Conservation (phyloP, 495 filamentous ascomycete species). For the Aspergillus nidulans region DNA sequence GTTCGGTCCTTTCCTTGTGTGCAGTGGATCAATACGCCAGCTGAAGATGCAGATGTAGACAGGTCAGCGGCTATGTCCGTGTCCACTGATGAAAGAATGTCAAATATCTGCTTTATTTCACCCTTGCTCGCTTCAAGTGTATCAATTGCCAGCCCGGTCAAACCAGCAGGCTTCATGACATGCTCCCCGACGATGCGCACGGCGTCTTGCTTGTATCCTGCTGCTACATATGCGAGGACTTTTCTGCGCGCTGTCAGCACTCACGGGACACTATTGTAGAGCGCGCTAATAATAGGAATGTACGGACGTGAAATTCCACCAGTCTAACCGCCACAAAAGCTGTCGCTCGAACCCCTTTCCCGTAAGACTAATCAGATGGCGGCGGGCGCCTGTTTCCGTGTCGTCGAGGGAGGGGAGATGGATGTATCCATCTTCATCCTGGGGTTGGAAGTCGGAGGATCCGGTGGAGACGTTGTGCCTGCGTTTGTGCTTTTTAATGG, state of each 20-base stretch:
- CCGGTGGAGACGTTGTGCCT: background rate
- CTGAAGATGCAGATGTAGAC: conserved; percentile 15
- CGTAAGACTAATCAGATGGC: conserved; percentile 64
- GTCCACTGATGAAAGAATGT: conserved; percentile 26
- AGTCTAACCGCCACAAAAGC: conserved; percentile 65
- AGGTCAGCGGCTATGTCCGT: conserved; percentile 13
- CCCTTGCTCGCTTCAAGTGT: conserved; percentile 57
- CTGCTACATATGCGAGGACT: conserved; percentile 52
- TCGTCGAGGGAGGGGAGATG: background rate
- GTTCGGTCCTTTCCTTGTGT: conserved; percentile 88
- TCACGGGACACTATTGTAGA: background rate
- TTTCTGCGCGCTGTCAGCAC: conserved; percentile 39
- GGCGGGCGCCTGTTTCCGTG: conserved; percentile 33
- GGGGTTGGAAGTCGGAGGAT: conserved; percentile 14
- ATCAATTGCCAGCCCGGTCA: conserved; percentile 56
- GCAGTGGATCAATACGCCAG: conserved; percentile 71
- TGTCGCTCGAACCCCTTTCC: conserved; percentile 64
- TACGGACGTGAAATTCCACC: conserved; percentile 62
- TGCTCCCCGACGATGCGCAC: conserved; percentile 61
- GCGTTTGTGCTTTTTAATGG: conserved; percentile 54
- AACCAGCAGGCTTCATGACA: conserved; percentile 68
- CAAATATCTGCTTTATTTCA: conserved; percentile 59
- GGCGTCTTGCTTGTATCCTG: conserved; percentile 64
- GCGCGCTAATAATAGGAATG: conserved; percentile 1
- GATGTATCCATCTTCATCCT: background rate